phyloP scores from a whole-genome alignment of 345 rosid genomes.

The Zanthoxylum bungeanum region DNA sequence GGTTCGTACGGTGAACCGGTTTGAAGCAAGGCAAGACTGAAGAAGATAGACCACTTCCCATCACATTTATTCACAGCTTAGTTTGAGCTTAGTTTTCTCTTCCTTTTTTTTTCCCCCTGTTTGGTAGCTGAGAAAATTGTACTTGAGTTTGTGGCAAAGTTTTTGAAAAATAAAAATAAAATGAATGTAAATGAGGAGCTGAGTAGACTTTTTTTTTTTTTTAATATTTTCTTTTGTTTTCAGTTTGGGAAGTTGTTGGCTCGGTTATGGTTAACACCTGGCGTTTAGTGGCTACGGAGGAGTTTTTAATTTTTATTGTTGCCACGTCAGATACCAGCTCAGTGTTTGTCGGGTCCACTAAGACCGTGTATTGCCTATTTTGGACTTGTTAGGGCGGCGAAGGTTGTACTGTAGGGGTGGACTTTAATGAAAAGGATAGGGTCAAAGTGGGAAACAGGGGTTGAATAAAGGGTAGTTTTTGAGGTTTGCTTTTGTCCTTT shows the following conservation, averaged over 20 bases:
- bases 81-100: background rate
- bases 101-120: constrained; percentile 16
- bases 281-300: constrained; percentile 9
- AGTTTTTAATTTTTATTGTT: background rate
- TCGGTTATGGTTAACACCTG: constrained; percentile 45
- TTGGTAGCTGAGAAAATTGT: constrained; percentile 31
- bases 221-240: no score
- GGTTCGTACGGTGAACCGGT: constrained; percentile 40
- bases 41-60: constrained; percentile 94
- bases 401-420: no score
- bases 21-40: constrained; percentile 71
- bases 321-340: constrained; percentile 32
- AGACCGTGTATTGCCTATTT: background rate
- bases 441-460: constrained; percentile 44
- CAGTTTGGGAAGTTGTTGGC: constrained; percentile 34
- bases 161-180: background rate
- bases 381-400: no score
- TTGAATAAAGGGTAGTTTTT: constrained; percentile 29
- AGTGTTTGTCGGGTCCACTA: constrained; percentile 8
- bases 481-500: constrained; percentile 40
- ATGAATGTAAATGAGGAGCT: no score
- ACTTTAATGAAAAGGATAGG: no score
- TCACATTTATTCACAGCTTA: constrained; percentile 72
- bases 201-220: constrained; percentile 38
- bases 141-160: constrained; percentile 16